These are phyloP conservation scores for Microbotryum saponariae DNA, from an alignment of 1,284 basidiomycete species.

Conservation along the genomic window DNA sequence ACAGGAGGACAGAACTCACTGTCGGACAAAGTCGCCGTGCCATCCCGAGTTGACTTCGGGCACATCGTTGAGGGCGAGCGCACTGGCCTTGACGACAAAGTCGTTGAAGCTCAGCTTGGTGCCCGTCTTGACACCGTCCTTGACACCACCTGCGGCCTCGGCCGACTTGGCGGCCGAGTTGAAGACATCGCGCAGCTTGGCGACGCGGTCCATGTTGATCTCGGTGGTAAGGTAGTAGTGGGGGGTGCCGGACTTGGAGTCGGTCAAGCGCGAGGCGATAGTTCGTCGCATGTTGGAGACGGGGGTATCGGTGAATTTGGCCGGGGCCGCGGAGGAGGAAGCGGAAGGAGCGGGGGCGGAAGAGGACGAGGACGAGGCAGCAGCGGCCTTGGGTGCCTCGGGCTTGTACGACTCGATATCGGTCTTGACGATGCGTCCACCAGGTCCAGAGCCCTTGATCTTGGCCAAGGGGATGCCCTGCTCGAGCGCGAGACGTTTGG, in stretches of 20 bases:
- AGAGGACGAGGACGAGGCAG: slow-evolving; percentile 40
- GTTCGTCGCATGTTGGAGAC: slow-evolving; percentile 88
- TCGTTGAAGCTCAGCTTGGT: slow-evolving; percentile 93
- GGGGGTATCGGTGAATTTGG: slow-evolving; percentile 83
- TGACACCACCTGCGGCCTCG: slow-evolving; percentile 48
- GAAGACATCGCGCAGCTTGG: slow-evolving; percentile 91
- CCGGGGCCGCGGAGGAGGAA: slow-evolving; percentile 43
- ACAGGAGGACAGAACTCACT: slow-evolving; percentile 53
- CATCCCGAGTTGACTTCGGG: slow-evolving; percentile 97
- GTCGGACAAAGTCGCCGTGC: slow-evolving; percentile 90
- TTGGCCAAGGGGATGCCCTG: slow-evolving; percentile 83
- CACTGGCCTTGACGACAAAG: slow-evolving; percentile 93
- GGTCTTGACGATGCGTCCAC: slow-evolving; percentile 85
- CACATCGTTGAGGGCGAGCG: slow-evolving; percentile 84
- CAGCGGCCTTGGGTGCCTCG: slow-evolving; percentile 30
- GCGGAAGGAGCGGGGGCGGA: slow-evolving; percentile 44
- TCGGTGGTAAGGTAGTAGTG: slow-evolving; percentile 96
- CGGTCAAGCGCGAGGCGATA: slow-evolving; percentile 81
- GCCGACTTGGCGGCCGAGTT: slow-evolving; percentile 70
- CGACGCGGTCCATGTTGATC: slow-evolving; percentile 92
- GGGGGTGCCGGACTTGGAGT: slow-evolving; percentile 89
- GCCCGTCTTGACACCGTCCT: slow-evolving; percentile 60
- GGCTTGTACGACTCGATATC: slow-evolving; percentile 79
- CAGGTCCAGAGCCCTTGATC: slow-evolving; percentile 89
- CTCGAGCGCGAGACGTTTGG: slow-evolving; percentile 93